Evolutionary conservation across 148 eudicot species (phyloP).

Genomic region (Arbutus unedo): DNA sequence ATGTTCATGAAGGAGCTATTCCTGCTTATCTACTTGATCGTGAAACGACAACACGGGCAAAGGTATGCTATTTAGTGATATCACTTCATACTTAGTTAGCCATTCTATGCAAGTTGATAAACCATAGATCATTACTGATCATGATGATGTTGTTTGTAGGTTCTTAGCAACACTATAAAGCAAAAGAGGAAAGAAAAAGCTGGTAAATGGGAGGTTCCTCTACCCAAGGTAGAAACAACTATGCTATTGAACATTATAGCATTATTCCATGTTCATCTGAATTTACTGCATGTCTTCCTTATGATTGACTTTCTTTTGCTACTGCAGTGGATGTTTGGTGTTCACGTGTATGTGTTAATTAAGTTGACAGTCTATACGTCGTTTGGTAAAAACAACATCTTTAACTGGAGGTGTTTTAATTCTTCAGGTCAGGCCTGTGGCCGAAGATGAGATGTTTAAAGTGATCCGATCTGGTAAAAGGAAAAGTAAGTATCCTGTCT

Average conservation of each 20-base stretch:
- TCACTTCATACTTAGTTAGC: neutral
- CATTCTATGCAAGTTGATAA: neutral
- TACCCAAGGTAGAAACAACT: conserved; percentile 67
- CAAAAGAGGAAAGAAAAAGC: conserved; percentile 98
- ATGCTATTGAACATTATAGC: neutral
- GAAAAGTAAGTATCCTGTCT: conserved; percentile 61
- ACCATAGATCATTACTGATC: neutral
- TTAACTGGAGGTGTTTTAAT: neutral
- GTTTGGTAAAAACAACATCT: neutral
- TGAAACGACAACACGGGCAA: conserved; percentile 84
- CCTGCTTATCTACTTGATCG: conserved; percentile 98
- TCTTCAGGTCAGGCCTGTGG: conserved; percentile 91
- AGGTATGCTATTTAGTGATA: conserved; percentile 43
- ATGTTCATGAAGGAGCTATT: conserved; percentile 85
- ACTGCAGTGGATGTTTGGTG: neutral
- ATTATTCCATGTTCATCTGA: neutral
- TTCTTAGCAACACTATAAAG: conserved; percentile 89
- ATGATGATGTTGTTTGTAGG: conserved; percentile 33
- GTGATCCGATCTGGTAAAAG: conserved; percentile 85
- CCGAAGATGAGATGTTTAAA: conserved; percentile 98
- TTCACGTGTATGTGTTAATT: neutral
- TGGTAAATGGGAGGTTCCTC: conserved; percentile 98
- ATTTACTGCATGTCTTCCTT: neutral
- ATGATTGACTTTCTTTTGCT: neutral
- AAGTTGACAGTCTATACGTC: neutral